Conservation (phyloP, 305 asterid genomes). For the Andrographis paniculata region DNA sequence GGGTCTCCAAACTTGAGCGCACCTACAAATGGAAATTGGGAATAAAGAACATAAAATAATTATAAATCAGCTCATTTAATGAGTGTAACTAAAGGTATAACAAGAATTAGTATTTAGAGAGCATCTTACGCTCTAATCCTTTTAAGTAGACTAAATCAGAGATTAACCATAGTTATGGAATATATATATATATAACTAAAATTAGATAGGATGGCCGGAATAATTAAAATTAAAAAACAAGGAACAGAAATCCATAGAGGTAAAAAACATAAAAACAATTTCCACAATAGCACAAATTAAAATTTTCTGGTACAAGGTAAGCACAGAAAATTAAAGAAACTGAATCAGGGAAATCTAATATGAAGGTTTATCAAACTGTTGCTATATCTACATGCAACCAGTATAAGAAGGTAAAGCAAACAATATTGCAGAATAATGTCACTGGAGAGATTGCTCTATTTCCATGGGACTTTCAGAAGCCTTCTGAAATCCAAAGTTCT, state of each 20-base stretch:
- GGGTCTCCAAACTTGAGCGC: constrained; percentile 75
- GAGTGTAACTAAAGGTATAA: constrained; percentile 1
- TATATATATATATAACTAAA: too few relatives aligned
- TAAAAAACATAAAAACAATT: background rate
- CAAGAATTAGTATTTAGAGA: constrained; percentile 2
- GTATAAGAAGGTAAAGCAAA: constrained; percentile 5
- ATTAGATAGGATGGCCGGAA: too few relatives aligned
- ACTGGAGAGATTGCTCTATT: constrained; percentile 8
- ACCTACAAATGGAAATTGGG: constrained; percentile 39
- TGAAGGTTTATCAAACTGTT: constrained; percentile 10
- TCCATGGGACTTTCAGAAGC: constrained; percentile 8
- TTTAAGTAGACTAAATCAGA: too few relatives aligned
- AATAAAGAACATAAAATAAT: constrained; percentile 2
- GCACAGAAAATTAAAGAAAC: constrained; percentile 5
- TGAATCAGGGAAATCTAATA: constrained; percentile 2
- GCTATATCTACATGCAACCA: constrained; percentile 10
- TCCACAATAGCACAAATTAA: background rate
- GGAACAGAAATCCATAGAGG: background rate
- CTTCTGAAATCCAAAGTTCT: constrained; percentile 12
- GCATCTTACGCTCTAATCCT: constrained; percentile 2
- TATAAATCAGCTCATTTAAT: background rate
- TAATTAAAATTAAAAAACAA: constrained; percentile 7
- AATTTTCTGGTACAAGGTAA: background rate
- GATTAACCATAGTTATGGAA: too few relatives aligned
- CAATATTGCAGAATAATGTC: constrained; percentile 5